A percentile compares a stretch with the other conserved stretches of the same genome.
Conservation (phyloP, 75 land plant species). For the Azolla pinnata region DNA sequence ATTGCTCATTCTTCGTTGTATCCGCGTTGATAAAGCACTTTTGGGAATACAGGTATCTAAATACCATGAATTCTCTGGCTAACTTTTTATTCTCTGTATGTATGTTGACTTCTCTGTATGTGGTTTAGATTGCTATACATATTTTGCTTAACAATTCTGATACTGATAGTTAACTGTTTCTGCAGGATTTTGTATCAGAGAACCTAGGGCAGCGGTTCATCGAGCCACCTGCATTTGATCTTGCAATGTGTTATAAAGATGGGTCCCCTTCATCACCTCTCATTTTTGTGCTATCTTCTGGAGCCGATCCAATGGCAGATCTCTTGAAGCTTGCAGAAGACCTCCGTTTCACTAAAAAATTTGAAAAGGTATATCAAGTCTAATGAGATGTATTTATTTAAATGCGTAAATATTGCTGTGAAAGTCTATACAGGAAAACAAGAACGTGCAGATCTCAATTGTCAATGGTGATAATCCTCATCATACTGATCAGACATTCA, state of each 20-base stretch:
- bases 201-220: slow-evolving; percentile 24
- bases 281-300: slow-evolving; percentile 31
- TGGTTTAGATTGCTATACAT: too few relatives aligned
- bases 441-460: too few relatives aligned
- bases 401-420: too few relatives aligned
- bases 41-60: slow-evolving; percentile 23
- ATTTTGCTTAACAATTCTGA: too few relatives aligned
- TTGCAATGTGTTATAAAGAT: slow-evolving; percentile 31
- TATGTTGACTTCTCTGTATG: too few relatives aligned
- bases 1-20: slow-evolving; percentile 24
- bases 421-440: too few relatives aligned
- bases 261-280: slow-evolving; percentile 27
- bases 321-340: slow-evolving; percentile 35
- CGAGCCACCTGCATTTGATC: slow-evolving; percentile 39
- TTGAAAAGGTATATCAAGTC: slow-evolving; percentile 22
- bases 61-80: too few relatives aligned
- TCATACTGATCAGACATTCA: too few relatives aligned
- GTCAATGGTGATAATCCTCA: too few relatives aligned
- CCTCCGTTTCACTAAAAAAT: slow-evolving; percentile 26
- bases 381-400: too few relatives aligned
- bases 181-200: slow-evolving; percentile 26
- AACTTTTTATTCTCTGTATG: too few relatives aligned
- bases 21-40: slow-evolving; percentile 33
- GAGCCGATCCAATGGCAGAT: slow-evolving; percentile 41
- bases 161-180: neutral